Conservation (phyloP, 2,329 filamentous ascomycete species). For the Didymella glomerata region DNA sequence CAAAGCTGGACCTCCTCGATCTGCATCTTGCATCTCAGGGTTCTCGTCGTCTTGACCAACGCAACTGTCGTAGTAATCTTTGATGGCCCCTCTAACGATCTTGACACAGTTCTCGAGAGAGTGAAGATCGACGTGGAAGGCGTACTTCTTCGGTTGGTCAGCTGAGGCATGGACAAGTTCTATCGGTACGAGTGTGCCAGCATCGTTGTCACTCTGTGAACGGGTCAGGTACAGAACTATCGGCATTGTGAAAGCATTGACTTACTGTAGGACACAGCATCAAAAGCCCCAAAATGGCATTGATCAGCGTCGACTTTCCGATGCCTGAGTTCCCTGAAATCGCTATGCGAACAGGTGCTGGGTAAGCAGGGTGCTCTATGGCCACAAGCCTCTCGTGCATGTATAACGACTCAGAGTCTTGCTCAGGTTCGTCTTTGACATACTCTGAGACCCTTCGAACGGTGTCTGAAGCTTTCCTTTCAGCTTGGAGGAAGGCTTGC, state of each 20-base stretch:
- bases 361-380: background rate
- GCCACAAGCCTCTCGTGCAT: background rate
- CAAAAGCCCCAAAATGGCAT: background rate
- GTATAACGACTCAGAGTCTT: conserved; percentile 2
- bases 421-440: background rate
- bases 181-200: background rate
- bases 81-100: background rate
- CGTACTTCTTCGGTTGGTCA: background rate
- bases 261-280: background rate
- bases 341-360: background rate
- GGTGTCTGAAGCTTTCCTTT: background rate
- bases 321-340: conserved; percentile 3
- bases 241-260: too few species aligned
- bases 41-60: background rate
- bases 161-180: background rate
- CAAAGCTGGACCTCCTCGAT: background rate
- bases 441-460: background rate
- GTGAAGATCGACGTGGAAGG: background rate
- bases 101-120: background rate
- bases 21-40: background rate
- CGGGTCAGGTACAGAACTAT: too few species aligned
- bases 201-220: background rate
- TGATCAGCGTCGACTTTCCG: conserved; percentile 2
- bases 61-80: background rate
- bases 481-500: background rate